A percentile compares a stretch with the other conserved stretches of the same genome.
Evolutionary conservation across 2,329 filamentous ascomycete species (phyloP).

Genomic region (Penicillium olsonii): DNA sequence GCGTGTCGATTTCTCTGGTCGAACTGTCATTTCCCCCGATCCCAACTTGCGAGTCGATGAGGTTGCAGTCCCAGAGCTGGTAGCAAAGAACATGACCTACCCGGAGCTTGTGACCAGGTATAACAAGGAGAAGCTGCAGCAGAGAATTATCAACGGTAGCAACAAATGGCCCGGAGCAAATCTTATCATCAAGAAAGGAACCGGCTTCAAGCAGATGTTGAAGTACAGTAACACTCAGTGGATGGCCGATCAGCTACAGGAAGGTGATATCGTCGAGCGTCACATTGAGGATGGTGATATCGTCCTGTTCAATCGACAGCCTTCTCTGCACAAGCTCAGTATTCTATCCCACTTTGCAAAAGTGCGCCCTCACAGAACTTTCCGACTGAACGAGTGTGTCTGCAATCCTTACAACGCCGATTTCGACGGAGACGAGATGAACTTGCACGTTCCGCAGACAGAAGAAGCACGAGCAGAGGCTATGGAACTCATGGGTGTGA

Average conservation of each 20-base stretch:
- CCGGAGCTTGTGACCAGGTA: slow-evolving; percentile 83
- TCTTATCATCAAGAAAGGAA: slow-evolving; percentile 70
- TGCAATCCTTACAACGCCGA: slow-evolving; percentile 98
- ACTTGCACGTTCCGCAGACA: slow-evolving; percentile 94
- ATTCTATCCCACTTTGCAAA: slow-evolving; percentile 96
- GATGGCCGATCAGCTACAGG: slow-evolving; percentile 71
- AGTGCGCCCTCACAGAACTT: slow-evolving; percentile 91
- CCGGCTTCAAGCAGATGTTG: slow-evolving; percentile 71
- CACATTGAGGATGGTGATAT: slow-evolving; percentile 95
- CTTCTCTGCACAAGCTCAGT: slow-evolving; percentile 96
- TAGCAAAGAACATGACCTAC: slow-evolving; percentile 96
- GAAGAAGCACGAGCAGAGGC: slow-evolving; percentile 95
- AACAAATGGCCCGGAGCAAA: slow-evolving; percentile 87
- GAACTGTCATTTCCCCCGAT: slow-evolving; percentile 96
- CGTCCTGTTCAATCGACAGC: slow-evolving; percentile 96
- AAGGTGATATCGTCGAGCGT: slow-evolving; percentile 88
- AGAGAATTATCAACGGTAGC: slow-evolving; percentile 73
- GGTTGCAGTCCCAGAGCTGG: slow-evolving; percentile 84
- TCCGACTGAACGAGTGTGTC: slow-evolving; percentile 95
- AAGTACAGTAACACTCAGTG: slow-evolving; percentile 71
- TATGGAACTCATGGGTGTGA: slow-evolving; percentile 95
- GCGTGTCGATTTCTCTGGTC: slow-evolving; percentile 95
- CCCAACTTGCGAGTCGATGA: slow-evolving; percentile 92
- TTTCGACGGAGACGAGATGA: slow-evolving; percentile 99
- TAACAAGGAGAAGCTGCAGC: slow-evolving; percentile 79